Evolutionary conservation across 306 rosid genomes (phyloP), one percentile per base, ranked within the genome.

Genomic region (Clitoria ternatea): DNA sequence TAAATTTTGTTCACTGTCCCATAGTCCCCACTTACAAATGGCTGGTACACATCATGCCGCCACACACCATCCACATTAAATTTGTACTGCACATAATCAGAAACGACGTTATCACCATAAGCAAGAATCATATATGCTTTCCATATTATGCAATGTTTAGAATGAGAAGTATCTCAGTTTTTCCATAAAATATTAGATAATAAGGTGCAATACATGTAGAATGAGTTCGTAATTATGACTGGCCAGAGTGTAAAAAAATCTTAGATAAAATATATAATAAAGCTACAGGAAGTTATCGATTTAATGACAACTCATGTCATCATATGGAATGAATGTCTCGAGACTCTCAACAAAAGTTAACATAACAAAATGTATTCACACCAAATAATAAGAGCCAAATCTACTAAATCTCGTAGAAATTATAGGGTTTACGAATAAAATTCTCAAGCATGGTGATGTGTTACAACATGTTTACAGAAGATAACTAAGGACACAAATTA

Each of bases 21-120:
- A 79, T 14, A 61, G 69, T 57, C 69, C 64, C 78, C 91, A 47
- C 22, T 71, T n/a, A 76, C 77, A 77, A 44, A 80, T 43, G 78
- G 87, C 59, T 85, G 82, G 36, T 77, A 86, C 81, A 83, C 97
- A 70, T 91, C 90, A 35, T 91, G 91, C 80, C 82, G 83, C 97
- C 92, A 91, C 72, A 78, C 85, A 47, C 97, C 97, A 62, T 91
- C 97, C 23, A 91, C 92, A 36, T 14, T 62, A 75, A 91, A 91
- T 54, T 85, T 87, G 80, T 76, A 91, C 97, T 91, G 91, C 80
- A 82, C 61, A 55, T 36, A 37, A 66, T 53, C 22, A 52, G 63
- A 79, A 53, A 53, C 6, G 26, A 75, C 66, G 77, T 12, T 36
- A 74, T 70, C 43, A 44, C 18, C 48, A 53, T 52, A 63, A 76